phyloP scores from a whole-genome alignment of 371 early-diverging fungal genomes.

The Rhizomucor pusillus region DNA sequence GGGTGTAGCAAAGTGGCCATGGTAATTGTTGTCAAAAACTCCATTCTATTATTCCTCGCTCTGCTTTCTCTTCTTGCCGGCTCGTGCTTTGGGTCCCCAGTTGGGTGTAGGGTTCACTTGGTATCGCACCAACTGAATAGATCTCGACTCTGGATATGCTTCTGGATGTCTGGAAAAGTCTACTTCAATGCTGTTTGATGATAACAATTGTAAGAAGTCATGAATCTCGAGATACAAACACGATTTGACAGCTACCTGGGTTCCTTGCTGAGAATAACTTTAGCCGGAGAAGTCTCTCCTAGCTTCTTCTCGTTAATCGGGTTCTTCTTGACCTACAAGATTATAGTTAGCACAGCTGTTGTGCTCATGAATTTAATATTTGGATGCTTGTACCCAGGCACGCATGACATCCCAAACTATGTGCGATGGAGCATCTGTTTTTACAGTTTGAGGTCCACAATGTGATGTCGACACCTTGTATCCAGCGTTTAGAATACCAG shows the following conservation, averaged over 20 bases:
- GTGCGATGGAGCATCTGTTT: conserved; percentile 91
- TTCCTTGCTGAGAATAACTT: conserved; percentile 61
- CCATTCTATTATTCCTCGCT: conserved; percentile 4
- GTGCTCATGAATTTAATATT: neutral
- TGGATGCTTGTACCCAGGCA: conserved; percentile 55
- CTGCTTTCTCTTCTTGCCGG: conserved; percentile 54
- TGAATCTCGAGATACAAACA: too few species aligned
- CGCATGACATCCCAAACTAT: conserved; percentile 95
- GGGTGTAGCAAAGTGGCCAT: too few species aligned
- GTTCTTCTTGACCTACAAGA: conserved; percentile 58
- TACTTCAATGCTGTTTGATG: conserved; percentile 42
- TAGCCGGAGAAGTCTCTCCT: conserved; percentile 67
- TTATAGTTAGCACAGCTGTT: too few species aligned
- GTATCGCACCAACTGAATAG: conserved; percentile 83
- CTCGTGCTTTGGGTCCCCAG: conserved; percentile 95
- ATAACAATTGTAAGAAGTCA: neutral
- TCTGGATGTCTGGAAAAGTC: conserved; percentile 72
- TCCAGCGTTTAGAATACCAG: conserved; percentile 92
- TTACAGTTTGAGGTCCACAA: conserved; percentile 81
- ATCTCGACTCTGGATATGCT: conserved; percentile 72
- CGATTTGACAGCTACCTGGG: conserved; percentile 36
- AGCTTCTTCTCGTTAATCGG: conserved; percentile 71
- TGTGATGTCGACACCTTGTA: conserved; percentile 94
- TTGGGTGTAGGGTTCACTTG: conserved; percentile 90
- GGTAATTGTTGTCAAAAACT: too few species aligned